A percentile compares a stretch with the other conserved stretches of the same genome.
These are phyloP conservation scores for Sparassis latifolia DNA, from an alignment of 1,284 basidiomycete genomes.

Conservation along the genomic window DNA sequence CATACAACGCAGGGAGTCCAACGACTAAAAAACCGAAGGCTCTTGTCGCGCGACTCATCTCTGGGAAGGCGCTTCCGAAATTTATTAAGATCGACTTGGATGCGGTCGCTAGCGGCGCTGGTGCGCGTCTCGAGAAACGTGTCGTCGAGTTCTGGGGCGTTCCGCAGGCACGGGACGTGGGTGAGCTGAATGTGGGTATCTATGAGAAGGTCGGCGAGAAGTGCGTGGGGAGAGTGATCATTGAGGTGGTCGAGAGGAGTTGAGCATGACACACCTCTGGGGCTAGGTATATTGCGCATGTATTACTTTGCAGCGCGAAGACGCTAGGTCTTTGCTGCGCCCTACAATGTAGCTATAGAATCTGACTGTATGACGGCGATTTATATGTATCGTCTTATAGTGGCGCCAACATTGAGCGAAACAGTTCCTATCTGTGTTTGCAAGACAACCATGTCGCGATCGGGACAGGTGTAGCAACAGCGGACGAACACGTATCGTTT, in stretches of 20 bases:
- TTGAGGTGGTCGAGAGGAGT: conserved; percentile 52
- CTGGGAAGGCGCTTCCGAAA: conserved; percentile 47
- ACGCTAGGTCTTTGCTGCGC: neutral
- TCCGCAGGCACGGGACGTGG: conserved; percentile 44
- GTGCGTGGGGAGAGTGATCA: conserved; percentile 48
- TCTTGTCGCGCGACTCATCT: conserved; percentile 43
- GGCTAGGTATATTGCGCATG: neutral
- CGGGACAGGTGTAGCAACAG: no score
- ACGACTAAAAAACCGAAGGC: conserved; percentile 13
- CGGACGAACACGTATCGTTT: no score
- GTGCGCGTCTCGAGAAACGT: conserved; percentile 26
- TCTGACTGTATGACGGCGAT: neutral
- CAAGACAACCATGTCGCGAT: no score
- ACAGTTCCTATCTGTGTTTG: no score
- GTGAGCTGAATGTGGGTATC: conserved; percentile 51
- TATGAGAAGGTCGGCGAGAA: conserved; percentile 41
- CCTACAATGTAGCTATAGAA: neutral
- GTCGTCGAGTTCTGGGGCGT: conserved; percentile 54
- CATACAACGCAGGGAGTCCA: conserved; percentile 8
- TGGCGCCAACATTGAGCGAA: no score
- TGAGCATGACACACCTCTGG: neutral
- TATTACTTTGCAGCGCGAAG: neutral
- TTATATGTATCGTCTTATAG: neutral
- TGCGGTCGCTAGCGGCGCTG: conserved; percentile 23
- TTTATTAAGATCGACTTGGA: conserved; percentile 52